phyloP scores from a whole-genome alignment of 768 basidiomycete species.

The Suillus plorans region DNA sequence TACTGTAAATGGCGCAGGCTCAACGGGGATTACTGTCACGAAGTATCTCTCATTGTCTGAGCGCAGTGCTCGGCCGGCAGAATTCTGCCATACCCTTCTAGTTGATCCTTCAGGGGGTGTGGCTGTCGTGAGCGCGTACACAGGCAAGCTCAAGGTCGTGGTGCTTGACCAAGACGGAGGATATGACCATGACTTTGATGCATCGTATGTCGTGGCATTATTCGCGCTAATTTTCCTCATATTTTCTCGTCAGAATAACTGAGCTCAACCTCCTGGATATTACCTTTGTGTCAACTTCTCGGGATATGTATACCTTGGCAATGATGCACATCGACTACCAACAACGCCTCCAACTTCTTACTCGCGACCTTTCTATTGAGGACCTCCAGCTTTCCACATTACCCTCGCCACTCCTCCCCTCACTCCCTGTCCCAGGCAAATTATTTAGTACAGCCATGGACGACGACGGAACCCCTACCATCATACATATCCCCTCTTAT shows the following conservation, averaged over 20 bases:
- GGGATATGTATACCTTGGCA: conserved; percentile 52
- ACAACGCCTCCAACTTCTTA: conserved; percentile 59
- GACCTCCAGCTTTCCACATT: conserved; percentile 52
- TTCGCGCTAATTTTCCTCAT: conserved; percentile 5
- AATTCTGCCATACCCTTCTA: conserved; percentile 69
- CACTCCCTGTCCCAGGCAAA: conserved; percentile 52
- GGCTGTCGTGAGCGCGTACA: conserved; percentile 65
- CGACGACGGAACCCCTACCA: conserved; percentile 38
- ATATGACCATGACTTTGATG: conserved; percentile 58
- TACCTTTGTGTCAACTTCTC: conserved; percentile 49
- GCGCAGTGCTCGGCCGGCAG: conserved; percentile 55
- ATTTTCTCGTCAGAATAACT: conserved; percentile 43
- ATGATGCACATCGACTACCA: conserved; percentile 69
- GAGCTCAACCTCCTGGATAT: conserved; percentile 71
- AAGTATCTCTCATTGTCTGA: conserved; percentile 57
- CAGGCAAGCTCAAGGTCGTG: conserved; percentile 68
- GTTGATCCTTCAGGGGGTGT: conserved; percentile 63
- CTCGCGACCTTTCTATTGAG: conserved; percentile 52
- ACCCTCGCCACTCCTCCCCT: conserved; percentile 44
- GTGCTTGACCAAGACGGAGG: conserved; percentile 50
- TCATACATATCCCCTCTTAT: conserved; percentile 36
- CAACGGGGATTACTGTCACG: conserved; percentile 35
- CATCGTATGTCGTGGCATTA: conserved; percentile 48
- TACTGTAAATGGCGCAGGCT: conserved; percentile 34
- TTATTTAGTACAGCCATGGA: conserved; percentile 30